A percentile compares a stretch with the other conserved stretches of the same genome.
Conservation (phyloP, 1,284 basidiomycete species). For the Puccinia horiana region DNA sequence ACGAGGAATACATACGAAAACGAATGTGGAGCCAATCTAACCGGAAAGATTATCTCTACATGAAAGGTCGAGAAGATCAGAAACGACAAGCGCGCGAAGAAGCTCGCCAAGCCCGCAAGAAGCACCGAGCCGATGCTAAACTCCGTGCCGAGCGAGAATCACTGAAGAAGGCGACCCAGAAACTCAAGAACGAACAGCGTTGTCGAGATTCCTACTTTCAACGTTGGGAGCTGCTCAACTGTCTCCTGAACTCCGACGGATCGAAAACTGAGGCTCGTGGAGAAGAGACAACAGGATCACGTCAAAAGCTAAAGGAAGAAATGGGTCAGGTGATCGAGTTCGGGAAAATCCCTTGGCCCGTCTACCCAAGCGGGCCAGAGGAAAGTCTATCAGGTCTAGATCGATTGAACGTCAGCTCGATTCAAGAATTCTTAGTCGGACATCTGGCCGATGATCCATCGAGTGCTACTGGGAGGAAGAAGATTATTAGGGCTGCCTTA, state of each 20-base stretch:
- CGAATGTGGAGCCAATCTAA: slow-evolving; percentile 45
- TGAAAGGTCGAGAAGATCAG: slow-evolving; percentile 34
- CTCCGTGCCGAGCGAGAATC: background rate
- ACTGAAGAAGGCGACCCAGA: background rate
- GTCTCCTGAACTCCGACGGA: slow-evolving; percentile 10
- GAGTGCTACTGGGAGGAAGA: background rate
- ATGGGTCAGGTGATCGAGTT: slow-evolving; percentile 23
- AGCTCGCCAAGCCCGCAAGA: slow-evolving; percentile 8
- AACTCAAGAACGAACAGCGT: background rate
- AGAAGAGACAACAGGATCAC: slow-evolving; percentile 4
- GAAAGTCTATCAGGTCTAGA: slow-evolving; percentile 1
- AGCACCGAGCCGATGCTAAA: slow-evolving; percentile 25
- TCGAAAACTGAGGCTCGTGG: background rate
- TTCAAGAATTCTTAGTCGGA: slow-evolving; percentile 25
- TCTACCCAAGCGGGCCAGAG: slow-evolving; percentile 13
- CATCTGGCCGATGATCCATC: background rate
- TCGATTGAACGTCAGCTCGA: background rate
- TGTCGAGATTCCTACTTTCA: background rate
- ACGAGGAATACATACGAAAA: slow-evolving; percentile 44
- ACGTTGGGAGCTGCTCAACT: slow-evolving; percentile 32
- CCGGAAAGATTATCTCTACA: slow-evolving; percentile 22
- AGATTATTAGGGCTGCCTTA: slow-evolving; percentile 18
- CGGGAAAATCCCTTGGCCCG: slow-evolving; percentile 44
- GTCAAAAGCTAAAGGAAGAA: slow-evolving; percentile 14
- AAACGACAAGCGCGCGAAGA: slow-evolving; percentile 7